Percentiles rank a stretch among this genome's conserved stretches.
phyloP scores from a whole-genome alignment of 1,139 yeast genomes.

The Candida glucosophila region DNA sequence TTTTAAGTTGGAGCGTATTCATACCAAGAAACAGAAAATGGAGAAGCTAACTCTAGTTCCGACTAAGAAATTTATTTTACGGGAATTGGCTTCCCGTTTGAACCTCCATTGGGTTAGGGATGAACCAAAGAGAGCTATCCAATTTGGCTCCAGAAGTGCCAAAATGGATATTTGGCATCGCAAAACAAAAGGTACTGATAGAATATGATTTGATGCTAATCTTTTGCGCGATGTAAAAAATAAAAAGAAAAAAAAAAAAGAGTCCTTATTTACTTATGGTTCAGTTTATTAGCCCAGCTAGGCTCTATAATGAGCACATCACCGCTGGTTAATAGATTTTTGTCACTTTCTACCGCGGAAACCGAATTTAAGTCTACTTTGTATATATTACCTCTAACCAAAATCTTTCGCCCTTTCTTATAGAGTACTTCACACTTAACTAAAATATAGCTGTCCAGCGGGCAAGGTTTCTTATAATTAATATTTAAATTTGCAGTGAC shows the following conservation, averaged over 20 bases:
- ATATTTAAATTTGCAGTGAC: constrained; percentile 41
- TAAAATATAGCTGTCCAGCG: constrained; percentile 23
- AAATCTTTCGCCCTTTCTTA: constrained; percentile 35
- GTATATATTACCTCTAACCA: constrained; percentile 33
- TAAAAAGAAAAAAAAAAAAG: constrained; percentile 1
- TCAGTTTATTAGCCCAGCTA: constrained; percentile 17
- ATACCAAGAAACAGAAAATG: constrained; percentile 18
- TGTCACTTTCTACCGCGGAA: constrained; percentile 12
- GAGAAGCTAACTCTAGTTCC: constrained; percentile 14
- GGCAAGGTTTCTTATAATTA: constrained; percentile 32
- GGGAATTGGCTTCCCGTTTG: constrained; percentile 50
- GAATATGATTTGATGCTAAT: constrained; percentile 7
- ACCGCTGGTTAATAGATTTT: constrained; percentile 27
- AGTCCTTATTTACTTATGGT: no score
- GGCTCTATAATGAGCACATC: constrained; percentile 41
- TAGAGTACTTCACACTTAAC: constrained; percentile 25
- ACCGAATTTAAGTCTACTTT: constrained; percentile 12
- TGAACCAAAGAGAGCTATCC: constrained; percentile 92
- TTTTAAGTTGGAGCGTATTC: constrained; percentile 21
- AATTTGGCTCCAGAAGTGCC: constrained; percentile 93
- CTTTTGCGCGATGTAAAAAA: no score
- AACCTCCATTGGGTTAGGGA: constrained; percentile 50
- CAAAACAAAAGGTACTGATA: constrained; percentile 56
- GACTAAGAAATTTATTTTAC: constrained; percentile 53
- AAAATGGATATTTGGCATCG: constrained; percentile 75